Evolutionary conservation across 106 monocot genomes (phyloP), one percentile per base, ranked within the genome.

Genomic region (Narthecium ossifragum): DNA sequence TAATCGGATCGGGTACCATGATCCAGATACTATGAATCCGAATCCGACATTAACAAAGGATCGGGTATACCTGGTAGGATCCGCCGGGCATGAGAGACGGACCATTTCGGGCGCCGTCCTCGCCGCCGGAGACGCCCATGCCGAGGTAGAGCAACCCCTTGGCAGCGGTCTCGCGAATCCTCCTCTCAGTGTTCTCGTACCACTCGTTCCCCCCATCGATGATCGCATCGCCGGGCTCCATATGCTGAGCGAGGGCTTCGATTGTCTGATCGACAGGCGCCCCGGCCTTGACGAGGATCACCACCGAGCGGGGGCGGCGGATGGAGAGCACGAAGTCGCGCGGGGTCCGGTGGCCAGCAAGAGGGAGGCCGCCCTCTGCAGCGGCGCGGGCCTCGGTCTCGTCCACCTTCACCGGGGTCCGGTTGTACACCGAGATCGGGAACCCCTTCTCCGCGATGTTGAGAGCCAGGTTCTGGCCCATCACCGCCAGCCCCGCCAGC

Each of bases 391-490:
- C 34, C 9, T 38, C 58, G 58, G 58, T 58, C 22, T 58, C 58
- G 5, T 58, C 58, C 22, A 58, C 58, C 37, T 58, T 58, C 22
- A 38, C 6, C 21, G 36, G 8, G 37, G 58, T 37, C 8, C 58
- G 58, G 58, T 58, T 58, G 58, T 58, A 58, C 37, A 58, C 58
- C 1, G 58, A 58, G 58, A 58, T 58, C 12, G 58, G 58, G 58
- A 58, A 58, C 8, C 58, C 58, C 24, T 58, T 58, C 24, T 58
- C 58, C 8, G 58, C 58, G 36, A 58, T 58, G 37, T 58, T 58
- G 36, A 58, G 58, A 20, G 58, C 58, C 8, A 58, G 58, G 38
- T 58, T 58, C 37, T 58, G 58, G 37, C 58, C 58, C 58, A 58
- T 58, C n/a, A 58, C 58, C 5, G 58, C 58, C 2, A 58, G 24